Conservation (phyloP, 345 rosid species). For the Arabis alpina region DNA sequence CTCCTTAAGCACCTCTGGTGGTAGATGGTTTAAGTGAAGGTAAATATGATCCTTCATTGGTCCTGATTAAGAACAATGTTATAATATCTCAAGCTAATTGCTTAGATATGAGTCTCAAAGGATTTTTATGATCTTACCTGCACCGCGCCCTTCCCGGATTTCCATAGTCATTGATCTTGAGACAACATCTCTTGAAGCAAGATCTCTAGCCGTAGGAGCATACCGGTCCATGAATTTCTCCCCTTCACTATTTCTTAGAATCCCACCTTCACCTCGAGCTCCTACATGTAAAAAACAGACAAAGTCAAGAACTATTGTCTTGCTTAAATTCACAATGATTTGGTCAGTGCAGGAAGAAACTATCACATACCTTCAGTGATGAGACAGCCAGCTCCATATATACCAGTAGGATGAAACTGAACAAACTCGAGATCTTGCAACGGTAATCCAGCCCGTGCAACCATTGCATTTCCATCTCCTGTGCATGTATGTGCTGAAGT, state of each 20-base stretch:
- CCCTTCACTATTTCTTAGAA: constrained; percentile 91
- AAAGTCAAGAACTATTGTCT: constrained; percentile 3
- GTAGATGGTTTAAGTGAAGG: constrained; percentile 91
- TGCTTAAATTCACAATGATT: background rate
- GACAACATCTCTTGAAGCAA: constrained; percentile 97
- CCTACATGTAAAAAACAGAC: constrained; percentile 47
- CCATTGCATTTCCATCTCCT: constrained; percentile 98
- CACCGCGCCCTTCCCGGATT: constrained; percentile 94
- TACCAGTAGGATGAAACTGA: constrained; percentile 96
- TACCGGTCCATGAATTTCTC: constrained; percentile 97
- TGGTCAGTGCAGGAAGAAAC: constrained; percentile 5
- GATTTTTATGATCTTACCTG: constrained; percentile 57
- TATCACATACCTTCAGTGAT: constrained; percentile 76
- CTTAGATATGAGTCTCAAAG: constrained; percentile 5
- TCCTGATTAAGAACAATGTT: constrained; percentile 48
- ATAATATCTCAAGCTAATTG: background rate
- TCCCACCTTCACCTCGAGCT: constrained; percentile 99
- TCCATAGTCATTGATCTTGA: constrained; percentile 99
- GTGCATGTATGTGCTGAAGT: constrained; percentile 99
- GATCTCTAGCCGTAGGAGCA: constrained; percentile 99
- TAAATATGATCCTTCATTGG: constrained; percentile 90
- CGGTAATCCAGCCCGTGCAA: constrained; percentile 87
- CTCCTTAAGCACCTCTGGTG: constrained; percentile 95
- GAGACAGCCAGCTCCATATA: constrained; percentile 96
- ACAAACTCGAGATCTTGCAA: constrained; percentile 93